Percentiles rank a stretch among this genome's conserved stretches.
Evolutionary conservation across 805 yeast species (phyloP).

Genomic region (Cyberlindnera bimundalis): DNA sequence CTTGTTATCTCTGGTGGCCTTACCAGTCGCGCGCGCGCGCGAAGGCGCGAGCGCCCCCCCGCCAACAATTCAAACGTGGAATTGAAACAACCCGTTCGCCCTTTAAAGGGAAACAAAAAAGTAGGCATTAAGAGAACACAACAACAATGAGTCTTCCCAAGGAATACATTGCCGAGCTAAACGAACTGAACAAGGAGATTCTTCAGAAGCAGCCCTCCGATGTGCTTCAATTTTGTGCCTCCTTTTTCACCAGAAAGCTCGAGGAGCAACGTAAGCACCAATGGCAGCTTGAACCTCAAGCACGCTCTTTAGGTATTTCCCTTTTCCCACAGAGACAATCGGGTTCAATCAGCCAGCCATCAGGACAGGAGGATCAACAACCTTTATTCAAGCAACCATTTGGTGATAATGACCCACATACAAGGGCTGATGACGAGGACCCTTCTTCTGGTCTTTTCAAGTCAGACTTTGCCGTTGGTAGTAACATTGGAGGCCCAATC

Average conservation of each 20-base stretch:
- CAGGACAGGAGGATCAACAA: slow-evolving; percentile 10
- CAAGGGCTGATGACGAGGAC: slow-evolving; percentile 34
- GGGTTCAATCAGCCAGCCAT: slow-evolving; percentile 1
- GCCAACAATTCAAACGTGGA: too few species aligned
- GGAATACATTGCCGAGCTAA: slow-evolving; percentile 50
- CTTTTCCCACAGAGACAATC: slow-evolving; percentile 32
- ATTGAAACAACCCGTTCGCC: neutral
- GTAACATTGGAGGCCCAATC: slow-evolving; percentile 15
- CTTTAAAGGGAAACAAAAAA: too few species aligned
- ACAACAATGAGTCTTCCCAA: slow-evolving; percentile 33
- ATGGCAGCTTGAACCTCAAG: slow-evolving; percentile 48
- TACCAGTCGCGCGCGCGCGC: neutral
- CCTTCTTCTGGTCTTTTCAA: slow-evolving; percentile 24
- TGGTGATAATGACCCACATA: slow-evolving; percentile 61
- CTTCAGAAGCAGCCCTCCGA: slow-evolving; percentile 58
- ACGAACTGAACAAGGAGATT: slow-evolving; percentile 58
- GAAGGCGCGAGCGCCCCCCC: too few species aligned
- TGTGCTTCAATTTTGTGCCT: slow-evolving; percentile 70
- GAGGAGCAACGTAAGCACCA: slow-evolving; percentile 54
- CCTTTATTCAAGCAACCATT: slow-evolving; percentile 42
- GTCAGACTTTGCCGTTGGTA: slow-evolving; percentile 26
- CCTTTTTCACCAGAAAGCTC: slow-evolving; percentile 61
- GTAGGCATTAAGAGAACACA: too few species aligned
- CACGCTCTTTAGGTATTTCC: slow-evolving; percentile 47
- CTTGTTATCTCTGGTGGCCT: too few species aligned